A percentile compares a stretch with the other conserved stretches of the same genome.
Evolutionary conservation across 1,139 yeast species (phyloP).

Genomic region (Hansenula anomala): DNA sequence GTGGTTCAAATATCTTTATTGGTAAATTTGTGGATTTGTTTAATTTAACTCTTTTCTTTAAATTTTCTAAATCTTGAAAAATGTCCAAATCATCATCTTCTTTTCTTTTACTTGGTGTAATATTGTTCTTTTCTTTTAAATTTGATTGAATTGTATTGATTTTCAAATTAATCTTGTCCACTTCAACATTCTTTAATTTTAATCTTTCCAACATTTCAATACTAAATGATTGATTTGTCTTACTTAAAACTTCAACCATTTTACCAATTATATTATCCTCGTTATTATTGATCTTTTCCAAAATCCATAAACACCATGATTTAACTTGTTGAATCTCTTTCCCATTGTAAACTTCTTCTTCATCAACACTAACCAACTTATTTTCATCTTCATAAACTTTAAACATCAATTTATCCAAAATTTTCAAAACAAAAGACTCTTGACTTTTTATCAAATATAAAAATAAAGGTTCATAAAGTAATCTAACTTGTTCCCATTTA

Average conservation of each 20-base stretch:
- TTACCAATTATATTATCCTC: not conserved
- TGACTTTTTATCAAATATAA: constrained; percentile 11
- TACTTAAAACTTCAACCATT: constrained; percentile 10
- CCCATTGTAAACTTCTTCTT: constrained; percentile 4
- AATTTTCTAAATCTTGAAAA: constrained; percentile 23
- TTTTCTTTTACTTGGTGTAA: not conserved
- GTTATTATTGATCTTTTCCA: no score
- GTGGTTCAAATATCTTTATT: constrained; percentile 25
- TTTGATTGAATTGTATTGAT: no score
- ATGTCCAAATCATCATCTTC: constrained; percentile 5
- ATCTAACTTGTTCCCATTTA: constrained; percentile 17
- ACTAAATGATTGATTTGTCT: constrained; percentile 7
- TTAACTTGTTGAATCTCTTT: constrained; percentile 6
- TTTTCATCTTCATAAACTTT: constrained; percentile 11
- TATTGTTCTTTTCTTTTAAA: constrained; percentile 1
- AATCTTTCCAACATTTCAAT: constrained; percentile 5
- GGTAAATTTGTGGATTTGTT: constrained; percentile 5
- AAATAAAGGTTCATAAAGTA: constrained; percentile 27
- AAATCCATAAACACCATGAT: constrained; percentile 14
- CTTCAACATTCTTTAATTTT: not conserved
- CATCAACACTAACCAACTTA: constrained; percentile 10
- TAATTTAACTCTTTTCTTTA: constrained; percentile 23
- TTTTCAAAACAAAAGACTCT: constrained; percentile 4
- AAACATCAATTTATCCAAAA: constrained; percentile 20
- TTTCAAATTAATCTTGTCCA: not conserved